A percentile compares a stretch with the other conserved stretches of the same genome.
Evolutionary conservation across 129 eudicot species (phyloP).

Genomic region (Pittosporum tobira): DNA sequence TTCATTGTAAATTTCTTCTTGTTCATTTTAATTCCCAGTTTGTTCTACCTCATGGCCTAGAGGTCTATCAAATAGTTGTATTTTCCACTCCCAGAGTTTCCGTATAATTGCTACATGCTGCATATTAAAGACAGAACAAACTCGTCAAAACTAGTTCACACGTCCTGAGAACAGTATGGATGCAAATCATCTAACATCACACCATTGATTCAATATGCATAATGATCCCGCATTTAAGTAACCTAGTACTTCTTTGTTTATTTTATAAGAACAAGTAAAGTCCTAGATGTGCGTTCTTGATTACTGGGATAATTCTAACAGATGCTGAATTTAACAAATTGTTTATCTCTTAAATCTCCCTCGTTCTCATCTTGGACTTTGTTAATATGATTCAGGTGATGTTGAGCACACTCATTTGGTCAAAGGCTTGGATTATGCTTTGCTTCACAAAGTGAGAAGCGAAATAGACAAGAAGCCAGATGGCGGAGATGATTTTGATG

Average conservation of each 20-base stretch:
- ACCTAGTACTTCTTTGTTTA: background rate
- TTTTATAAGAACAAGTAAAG: background rate
- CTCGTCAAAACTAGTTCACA: too few species aligned
- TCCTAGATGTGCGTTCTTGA: background rate
- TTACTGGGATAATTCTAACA: background rate
- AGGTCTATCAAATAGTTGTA: background rate
- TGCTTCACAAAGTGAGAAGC: constrained; percentile 85
- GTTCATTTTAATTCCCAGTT: background rate
- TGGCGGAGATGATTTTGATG: constrained; percentile 59
- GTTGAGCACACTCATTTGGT: constrained; percentile 99
- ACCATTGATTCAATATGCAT: too few species aligned
- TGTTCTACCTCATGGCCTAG: background rate
- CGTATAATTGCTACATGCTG: background rate
- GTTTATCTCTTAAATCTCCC: background rate
- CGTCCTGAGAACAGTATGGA: too few species aligned
- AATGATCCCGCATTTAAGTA: too few species aligned
- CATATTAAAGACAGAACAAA: too few species aligned
- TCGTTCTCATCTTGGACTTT: constrained; percentile 7
- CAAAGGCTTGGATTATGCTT: constrained; percentile 92
- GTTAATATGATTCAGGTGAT: constrained; percentile 53
- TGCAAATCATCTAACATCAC: too few species aligned
- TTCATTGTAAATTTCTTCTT: background rate
- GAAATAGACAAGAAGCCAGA: constrained; percentile 92
- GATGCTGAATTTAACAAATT: background rate
- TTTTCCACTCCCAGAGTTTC: background rate